Evolutionary conservation across 192 early-diverging fungal species (phyloP).

Genomic region (Entomortierella beljakovae): DNA sequence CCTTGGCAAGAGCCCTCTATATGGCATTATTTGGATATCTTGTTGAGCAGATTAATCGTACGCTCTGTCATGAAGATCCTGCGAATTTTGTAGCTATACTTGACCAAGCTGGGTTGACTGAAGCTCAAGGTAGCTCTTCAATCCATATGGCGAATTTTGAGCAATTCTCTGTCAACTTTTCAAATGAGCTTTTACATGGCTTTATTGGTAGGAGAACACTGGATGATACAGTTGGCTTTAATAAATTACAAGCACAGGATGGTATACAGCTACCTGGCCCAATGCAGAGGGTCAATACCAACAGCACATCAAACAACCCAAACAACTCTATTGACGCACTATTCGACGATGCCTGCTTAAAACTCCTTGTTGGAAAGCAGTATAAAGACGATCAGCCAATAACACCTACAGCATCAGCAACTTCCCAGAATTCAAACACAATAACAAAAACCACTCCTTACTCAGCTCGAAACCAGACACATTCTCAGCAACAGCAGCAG

Average conservation of each 20-base stretch:
- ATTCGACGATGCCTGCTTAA: conserved; percentile 65
- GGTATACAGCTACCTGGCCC: conserved; percentile 69
- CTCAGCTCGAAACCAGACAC: conserved; percentile 14
- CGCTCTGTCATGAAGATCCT: conserved; percentile 77
- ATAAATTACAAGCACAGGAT: conserved; percentile 61
- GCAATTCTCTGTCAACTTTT: conserved; percentile 76
- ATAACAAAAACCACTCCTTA: conserved; percentile 6
- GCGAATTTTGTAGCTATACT: conserved; percentile 89
- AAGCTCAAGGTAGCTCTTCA: conserved; percentile 56
- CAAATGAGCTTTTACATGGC: conserved; percentile 76
- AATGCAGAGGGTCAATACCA: conserved; percentile 31
- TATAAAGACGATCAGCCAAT: conserved; percentile 43
- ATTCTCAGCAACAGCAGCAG: too few species aligned
- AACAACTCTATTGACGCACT: conserved; percentile 18
- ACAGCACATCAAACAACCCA: conserved; percentile 1
- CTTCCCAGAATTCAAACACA: background rate
- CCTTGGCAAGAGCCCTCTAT: conserved; percentile 86
- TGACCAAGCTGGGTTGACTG: conserved; percentile 82
- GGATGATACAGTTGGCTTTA: conserved; percentile 59
- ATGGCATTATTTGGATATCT: conserved; percentile 90
- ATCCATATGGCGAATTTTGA: conserved; percentile 65
- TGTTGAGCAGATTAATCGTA: conserved; percentile 91
- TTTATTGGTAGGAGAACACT: conserved; percentile 68
- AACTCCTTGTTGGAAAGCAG: conserved; percentile 66
- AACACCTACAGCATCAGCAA: background rate